Evolutionary conservation across 305 asterid genomes (phyloP), one percentile per base, ranked within the genome.

Genomic region (Rubia peregrina): DNA sequence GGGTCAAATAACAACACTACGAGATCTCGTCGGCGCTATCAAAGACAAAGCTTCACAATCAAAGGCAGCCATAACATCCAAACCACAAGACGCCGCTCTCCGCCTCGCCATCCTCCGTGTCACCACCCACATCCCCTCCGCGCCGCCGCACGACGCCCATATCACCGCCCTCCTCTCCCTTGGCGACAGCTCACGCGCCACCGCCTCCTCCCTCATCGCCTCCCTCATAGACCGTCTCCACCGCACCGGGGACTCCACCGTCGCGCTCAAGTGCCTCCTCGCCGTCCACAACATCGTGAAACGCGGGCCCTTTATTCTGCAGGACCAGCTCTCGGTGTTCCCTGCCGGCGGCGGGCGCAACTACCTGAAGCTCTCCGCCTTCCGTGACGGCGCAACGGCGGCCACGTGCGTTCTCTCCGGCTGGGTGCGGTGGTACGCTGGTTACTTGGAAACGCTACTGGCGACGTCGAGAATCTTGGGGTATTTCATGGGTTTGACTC

Each of bases 281-380:
- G 65, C 80, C 44, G 70, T 90, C 81, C 98, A 92, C 84, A 73
- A 81, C 76, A 74, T 90, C 68, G 74, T 92, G 70, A 80, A 82
- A 19, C 89, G 91, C 11, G 98, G 98, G 6, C 89, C 98, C 79
- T 90, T 88, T 41, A 90, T 92, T 55, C 86, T 92, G 26, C 96
- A 87, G 44, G 98, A 90, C 38, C 98, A 88, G 81, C 90, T 90
- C 76, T 85, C 96, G 0, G 64, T 86, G 4, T 85, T 87, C 16
- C 98, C 98, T 1, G 56, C 88, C 36, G 17, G 66, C 75, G 96
- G 98, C 53, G 96, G 98, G 0, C 80, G 75, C 49, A 92, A 90
- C 69, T 80, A 88, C 79, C 87, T 92, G 4, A 92, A 92, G 16
- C 90, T 88, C 21, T 88, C 98, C 17, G 65, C 75, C 53, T 92